Evolutionary conservation across 2,329 filamentous ascomycete species (phyloP), one percentile per base, ranked within the genome.

Genomic region (Penicillium sp.): DNA sequence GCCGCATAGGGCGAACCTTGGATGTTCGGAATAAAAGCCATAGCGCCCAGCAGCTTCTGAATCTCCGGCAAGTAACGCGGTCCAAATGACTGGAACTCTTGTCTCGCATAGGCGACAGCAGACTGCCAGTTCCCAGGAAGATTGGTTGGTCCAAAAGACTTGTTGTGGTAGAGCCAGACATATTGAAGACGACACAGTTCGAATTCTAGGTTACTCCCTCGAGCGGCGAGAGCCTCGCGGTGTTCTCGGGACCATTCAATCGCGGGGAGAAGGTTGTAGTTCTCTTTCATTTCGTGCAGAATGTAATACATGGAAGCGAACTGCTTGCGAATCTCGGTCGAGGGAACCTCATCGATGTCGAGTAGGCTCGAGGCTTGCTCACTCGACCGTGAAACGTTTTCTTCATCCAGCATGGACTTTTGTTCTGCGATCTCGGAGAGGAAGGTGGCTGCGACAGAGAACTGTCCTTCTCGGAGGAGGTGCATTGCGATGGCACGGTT

Each of bases 401-500:
- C 59, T 40, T 68, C 63, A 55, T 72, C 67, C 58, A 67, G 64
- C 47, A 70, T 55, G 61, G 74, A 62, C 71, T 78, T 77, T 55
- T 78, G 75, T 21, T 77, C 71, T 50, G 78, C 75, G 26, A 83
- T 84, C 78, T 97, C 94, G 13, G 83, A 78, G 45, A 96, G 84
- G 65, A 99, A 97, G 1, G 87, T 91, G 14, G 87, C 86, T 11
- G 93, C 93, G 2, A 96, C 92, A 19, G 82, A 83, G 73, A 99
- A 99, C 69, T 96, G 90, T 45, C 94, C 94, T 76, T 97, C 93
- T 36, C 94, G 90, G 34, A 99, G 83, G 19, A 99, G 83, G 70
- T 99, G 94, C 92, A 97, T 97, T 9, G 90, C 90, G 64, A 99
- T 95, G 6, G 94, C 93, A 52, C 92, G 86, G 75, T 97, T 95